A percentile compares a stretch with the other conserved stretches of the same genome.
Evolutionary conservation across 163 green algal species (phyloP).

Genomic region (Volvox carteri): DNA sequence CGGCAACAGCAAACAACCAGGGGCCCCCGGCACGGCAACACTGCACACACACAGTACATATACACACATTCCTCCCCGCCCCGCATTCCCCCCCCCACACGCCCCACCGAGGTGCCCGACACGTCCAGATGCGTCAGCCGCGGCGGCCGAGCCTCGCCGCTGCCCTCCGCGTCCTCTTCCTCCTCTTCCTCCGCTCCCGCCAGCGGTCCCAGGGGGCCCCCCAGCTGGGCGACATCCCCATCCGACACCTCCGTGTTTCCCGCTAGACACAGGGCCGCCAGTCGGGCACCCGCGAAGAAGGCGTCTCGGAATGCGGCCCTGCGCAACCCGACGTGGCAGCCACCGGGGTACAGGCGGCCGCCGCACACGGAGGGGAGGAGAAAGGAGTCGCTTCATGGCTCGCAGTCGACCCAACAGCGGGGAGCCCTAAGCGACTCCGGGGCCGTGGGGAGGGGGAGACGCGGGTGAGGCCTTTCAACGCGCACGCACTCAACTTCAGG

Average conservation of each 20-base stretch:
- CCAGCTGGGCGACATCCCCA: background rate
- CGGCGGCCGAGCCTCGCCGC: background rate
- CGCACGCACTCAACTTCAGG: too few relatives aligned
- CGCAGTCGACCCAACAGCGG: too few relatives aligned
- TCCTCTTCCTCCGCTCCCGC: background rate
- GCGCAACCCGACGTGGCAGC: background rate
- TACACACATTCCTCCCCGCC: background rate
- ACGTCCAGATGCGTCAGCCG: conserved; percentile 21
- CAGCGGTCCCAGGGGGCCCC: background rate
- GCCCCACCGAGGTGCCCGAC: conserved; percentile 10
- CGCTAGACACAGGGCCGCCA: background rate
- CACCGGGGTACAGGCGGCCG: background rate
- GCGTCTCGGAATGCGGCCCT: conserved; percentile 3
- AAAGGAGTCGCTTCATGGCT: too few relatives aligned
- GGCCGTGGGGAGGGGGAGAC: too few relatives aligned
- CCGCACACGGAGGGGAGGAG: too few relatives aligned
- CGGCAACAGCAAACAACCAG: too few relatives aligned
- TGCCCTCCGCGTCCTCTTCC: too few relatives aligned
- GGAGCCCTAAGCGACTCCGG: too few relatives aligned
- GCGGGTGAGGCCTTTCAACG: too few relatives aligned
- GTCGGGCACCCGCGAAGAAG: background rate
- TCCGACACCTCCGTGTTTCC: background rate
- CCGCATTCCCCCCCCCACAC: background rate
- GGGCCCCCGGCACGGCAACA: too few relatives aligned
- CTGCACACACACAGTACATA: background rate